Conservation (phyloP, 306 rosid genomes). For the Cucurbita pepo region DNA sequence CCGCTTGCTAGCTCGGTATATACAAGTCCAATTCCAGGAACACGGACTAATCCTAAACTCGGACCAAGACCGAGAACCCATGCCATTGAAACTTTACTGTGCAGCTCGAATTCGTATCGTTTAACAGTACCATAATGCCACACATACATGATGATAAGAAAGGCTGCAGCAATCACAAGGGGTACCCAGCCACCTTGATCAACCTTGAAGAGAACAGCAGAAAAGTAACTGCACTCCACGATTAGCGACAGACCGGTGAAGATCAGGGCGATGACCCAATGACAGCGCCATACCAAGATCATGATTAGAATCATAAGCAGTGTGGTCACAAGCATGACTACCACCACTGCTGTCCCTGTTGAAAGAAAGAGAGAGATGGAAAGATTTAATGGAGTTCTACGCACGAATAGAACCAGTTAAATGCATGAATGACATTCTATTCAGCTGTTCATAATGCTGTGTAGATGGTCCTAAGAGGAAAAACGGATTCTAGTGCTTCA, state of each 20-base stretch:
- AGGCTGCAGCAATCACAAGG: slow-evolving; percentile 66
- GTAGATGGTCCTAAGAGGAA: background rate
- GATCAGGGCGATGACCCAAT: slow-evolving; percentile 61
- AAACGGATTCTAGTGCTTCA: background rate
- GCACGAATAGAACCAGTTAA: background rate
- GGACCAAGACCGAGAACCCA: slow-evolving; percentile 99
- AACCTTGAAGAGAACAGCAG: slow-evolving; percentile 72
- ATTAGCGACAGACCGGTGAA: slow-evolving; percentile 52
- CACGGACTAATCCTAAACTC: slow-evolving; percentile 87
- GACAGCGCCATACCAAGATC: slow-evolving; percentile 93
- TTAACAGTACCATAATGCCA: slow-evolving; percentile 86
- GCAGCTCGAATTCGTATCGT: slow-evolving; percentile 78
- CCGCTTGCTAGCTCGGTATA: slow-evolving; percentile 95
- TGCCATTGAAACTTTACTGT: slow-evolving; percentile 87
- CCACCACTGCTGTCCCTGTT: slow-evolving; percentile 83
- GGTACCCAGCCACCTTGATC: slow-evolving; percentile 97
- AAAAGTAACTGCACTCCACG: slow-evolving; percentile 76
- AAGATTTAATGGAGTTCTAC: background rate
- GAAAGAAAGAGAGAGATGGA: slow-evolving; percentile 1
- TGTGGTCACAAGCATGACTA: slow-evolving; percentile 84
- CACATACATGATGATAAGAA: slow-evolving; percentile 61
- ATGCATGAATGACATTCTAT: background rate
- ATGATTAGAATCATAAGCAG: slow-evolving; percentile 71
- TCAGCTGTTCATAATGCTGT: background rate
- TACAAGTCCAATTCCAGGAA: slow-evolving; percentile 91